Conservation (phyloP, 768 basidiomycete genomes). For the Russula vinacea region DNA sequence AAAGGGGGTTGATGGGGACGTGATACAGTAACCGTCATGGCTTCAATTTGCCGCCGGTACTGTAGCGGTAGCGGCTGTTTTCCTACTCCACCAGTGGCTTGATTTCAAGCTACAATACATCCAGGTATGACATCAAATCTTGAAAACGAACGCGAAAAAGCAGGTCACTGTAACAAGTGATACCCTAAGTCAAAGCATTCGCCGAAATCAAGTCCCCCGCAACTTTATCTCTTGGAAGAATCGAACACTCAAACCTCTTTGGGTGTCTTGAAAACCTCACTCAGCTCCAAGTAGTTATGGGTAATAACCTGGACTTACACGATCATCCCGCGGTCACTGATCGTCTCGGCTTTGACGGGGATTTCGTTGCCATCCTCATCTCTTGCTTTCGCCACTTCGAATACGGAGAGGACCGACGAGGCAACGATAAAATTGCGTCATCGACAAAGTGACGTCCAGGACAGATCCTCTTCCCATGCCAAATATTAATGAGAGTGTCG, state of each 20-base stretch:
- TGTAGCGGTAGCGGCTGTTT: too few relatives aligned
- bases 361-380: slow-evolving; percentile 22
- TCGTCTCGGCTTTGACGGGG: neutral
- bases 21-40: too few relatives aligned
- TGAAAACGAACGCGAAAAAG: neutral
- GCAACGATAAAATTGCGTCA: slow-evolving; percentile 22
- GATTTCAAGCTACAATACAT: too few relatives aligned
- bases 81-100: too few relatives aligned
- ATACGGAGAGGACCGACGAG: slow-evolving; percentile 18
- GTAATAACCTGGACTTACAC: neutral
- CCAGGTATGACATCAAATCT: neutral
- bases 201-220: slow-evolving; percentile 16
- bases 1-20: too few relatives aligned
- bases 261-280: slow-evolving; percentile 3
- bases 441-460: slow-evolving; percentile 32
- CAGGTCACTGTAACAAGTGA: too few relatives aligned
- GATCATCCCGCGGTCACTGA: neutral
- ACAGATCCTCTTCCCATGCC: slow-evolving; percentile 28
- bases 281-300: neutral
- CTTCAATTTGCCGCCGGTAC: too few relatives aligned
- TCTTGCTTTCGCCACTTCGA: slow-evolving; percentile 22
- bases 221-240: slow-evolving; percentile 15
- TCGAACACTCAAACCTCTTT: slow-evolving; percentile 14
- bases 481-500: neutral
- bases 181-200: neutral